phyloP scores from a whole-genome alignment of 345 rosid species.

The Euphorbia pulcherrima region DNA sequence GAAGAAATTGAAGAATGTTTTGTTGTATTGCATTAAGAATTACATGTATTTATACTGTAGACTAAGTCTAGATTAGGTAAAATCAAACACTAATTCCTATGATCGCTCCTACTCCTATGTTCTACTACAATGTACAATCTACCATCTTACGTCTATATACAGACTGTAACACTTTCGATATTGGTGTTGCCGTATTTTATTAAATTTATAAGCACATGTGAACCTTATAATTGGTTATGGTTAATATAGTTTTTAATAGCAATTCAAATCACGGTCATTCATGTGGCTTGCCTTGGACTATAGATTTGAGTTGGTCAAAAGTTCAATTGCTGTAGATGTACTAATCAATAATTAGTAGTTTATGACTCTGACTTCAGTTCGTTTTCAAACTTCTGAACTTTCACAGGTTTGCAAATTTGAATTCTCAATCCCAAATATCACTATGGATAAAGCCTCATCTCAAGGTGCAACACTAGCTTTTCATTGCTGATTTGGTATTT shows the following conservation, averaged over 20 bases:
- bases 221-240: slow-evolving; percentile 9
- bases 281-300: not conserved
- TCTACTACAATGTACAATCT: no score
- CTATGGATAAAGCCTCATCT: slow-evolving; percentile 88
- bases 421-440: slow-evolving; percentile 76
- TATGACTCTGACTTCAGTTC: slow-evolving; percentile 2
- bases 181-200: slow-evolving; percentile 6
- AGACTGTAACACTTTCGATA: no score
- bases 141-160: no score
- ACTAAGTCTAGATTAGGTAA: no score
- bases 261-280: not conserved
- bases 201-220: not conserved
- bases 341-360: slow-evolving; percentile 4
- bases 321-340: not conserved
- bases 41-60: no score
- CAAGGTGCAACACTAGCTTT: slow-evolving; percentile 44
- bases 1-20: no score
- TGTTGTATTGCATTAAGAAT: no score
- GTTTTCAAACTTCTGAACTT: slow-evolving; percentile 24
- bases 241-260: not conserved
- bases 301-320: not conserved
- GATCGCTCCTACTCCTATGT: no score
- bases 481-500: slow-evolving; percentile 13
- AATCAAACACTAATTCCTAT: no score
- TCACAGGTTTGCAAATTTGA: slow-evolving; percentile 68